phyloP scores from a whole-genome alignment of 192 early-diverging fungal species.

The Coemansia sp. region DNA sequence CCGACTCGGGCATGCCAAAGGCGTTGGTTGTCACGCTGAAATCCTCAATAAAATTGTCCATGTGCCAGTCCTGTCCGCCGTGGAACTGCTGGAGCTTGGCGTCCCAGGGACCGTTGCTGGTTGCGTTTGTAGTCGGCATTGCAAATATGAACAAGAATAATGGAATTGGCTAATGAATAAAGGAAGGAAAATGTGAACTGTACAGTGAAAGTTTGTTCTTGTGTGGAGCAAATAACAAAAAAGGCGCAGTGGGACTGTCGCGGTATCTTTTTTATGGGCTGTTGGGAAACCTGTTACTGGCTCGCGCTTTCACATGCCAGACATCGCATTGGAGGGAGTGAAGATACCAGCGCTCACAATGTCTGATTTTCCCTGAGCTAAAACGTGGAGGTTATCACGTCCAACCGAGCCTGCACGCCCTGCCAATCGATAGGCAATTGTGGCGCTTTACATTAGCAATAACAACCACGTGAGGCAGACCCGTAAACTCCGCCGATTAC shows the following conservation, averaged over 20 bases:
- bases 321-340: not conserved
- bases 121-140: conserved; percentile 13
- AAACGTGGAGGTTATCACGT: conserved; percentile 1
- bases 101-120: conserved; percentile 65
- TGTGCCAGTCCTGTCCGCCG: conserved; percentile 83
- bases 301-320: conserved; percentile 5
- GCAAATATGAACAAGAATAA: conserved; percentile 3
- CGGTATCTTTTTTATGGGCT: not conserved
- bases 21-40: conserved; percentile 90
- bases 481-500: not conserved
- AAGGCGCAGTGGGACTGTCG: not conserved
- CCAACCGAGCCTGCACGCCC: not conserved
- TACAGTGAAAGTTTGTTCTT: not conserved
- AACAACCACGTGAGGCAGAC: not conserved
- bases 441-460: not conserved
- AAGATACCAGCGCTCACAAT: not conserved
- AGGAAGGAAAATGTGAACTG: conserved; percentile 2
- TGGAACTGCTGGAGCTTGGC: conserved; percentile 86
- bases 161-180: conserved; percentile 4
- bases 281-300: not conserved
- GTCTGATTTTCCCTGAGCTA: not conserved
- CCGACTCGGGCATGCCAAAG: conserved; percentile 75
- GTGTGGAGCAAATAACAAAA: not conserved
- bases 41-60: conserved; percentile 89
- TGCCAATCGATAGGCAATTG: not conserved